phyloP scores from a whole-genome alignment of 2,329 filamentous ascomycete genomes.

The Herpotrichia juniperi region DNA sequence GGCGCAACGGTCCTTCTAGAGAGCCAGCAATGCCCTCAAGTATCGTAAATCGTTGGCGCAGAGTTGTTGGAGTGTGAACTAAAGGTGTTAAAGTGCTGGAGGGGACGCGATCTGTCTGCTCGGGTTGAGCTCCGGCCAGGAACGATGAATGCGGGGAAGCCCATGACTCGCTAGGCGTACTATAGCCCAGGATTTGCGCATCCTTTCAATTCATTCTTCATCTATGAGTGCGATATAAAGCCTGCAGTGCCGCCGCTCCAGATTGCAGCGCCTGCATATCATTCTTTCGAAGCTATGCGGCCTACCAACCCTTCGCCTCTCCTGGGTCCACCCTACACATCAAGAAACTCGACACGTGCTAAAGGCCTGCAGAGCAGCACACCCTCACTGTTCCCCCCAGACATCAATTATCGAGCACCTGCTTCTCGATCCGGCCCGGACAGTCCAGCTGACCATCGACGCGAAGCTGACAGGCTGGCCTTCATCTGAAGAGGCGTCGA shows the following conservation, averaged over 20 bases:
- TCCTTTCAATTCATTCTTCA: conserved; percentile 31
- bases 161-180: conserved; percentile 36
- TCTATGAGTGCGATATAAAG: conserved; percentile 31
- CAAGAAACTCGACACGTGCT: neutral
- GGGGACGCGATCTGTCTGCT: conserved; percentile 14
- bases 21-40: conserved; percentile 14
- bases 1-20: conserved; percentile 8
- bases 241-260: conserved; percentile 27
- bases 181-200: conserved; percentile 31
- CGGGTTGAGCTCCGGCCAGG: conserved; percentile 23
- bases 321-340: neutral
- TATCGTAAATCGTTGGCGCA: neutral
- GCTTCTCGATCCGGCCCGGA: neutral
- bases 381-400: neutral
- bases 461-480: conserved; percentile 9
- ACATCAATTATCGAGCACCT: neutral
- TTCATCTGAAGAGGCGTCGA: conserved; percentile 7
- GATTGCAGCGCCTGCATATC: conserved; percentile 28
- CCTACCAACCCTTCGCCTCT: conserved; percentile 9
- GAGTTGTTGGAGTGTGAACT: conserved; percentile 15
- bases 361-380: neutral
- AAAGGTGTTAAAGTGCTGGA: conserved; percentile 24
- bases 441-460: conserved; percentile 15
- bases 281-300: conserved; percentile 5
- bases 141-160: conserved; percentile 37